Percentiles rank a stretch among this genome's conserved stretches.
Conservation (phyloP, 306 rosid species). For the Lagenaria siceraria region DNA sequence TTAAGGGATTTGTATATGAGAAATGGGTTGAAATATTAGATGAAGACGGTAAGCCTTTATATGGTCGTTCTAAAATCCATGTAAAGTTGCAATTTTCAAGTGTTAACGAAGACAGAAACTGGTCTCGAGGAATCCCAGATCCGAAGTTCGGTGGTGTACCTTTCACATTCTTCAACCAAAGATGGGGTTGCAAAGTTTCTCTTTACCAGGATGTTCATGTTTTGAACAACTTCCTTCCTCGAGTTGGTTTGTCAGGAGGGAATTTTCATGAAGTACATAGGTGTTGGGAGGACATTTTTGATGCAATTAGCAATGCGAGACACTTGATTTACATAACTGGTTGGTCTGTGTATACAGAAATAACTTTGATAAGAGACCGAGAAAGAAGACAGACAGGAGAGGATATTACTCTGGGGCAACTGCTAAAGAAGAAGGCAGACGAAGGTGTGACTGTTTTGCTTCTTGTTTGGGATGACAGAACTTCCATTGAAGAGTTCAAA, state of each 20-base stretch:
- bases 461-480: slow-evolving; percentile 87
- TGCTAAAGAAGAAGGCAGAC: slow-evolving; percentile 56
- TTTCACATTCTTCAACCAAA: slow-evolving; percentile 47
- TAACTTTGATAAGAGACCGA: slow-evolving; percentile 38
- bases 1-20: slow-evolving; percentile 12
- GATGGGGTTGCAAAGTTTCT: slow-evolving; percentile 50
- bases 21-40: slow-evolving; percentile 46
- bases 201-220: slow-evolving; percentile 80
- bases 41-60: slow-evolving; percentile 35
- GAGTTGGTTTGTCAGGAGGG: slow-evolving; percentile 6
- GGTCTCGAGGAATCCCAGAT: slow-evolving; percentile 40
- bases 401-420: slow-evolving; percentile 42
- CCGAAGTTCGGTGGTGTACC: slow-evolving; percentile 45
- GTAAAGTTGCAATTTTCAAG: slow-evolving; percentile 28
- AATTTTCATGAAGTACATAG: slow-evolving; percentile 15
- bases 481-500: slow-evolving; percentile 36
- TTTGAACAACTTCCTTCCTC: slow-evolving; percentile 3
- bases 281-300: slow-evolving; percentile 77
- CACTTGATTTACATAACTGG: slow-evolving; percentile 64
- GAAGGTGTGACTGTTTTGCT: slow-evolving; percentile 62
- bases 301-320: slow-evolving; percentile 41
- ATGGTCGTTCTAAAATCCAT: slow-evolving; percentile 33
- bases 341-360: slow-evolving; percentile 57
- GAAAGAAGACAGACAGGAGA: not conserved
- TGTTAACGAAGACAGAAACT: slow-evolving; percentile 16